Base-by-base conservation (phyloP, 2,329 filamentous ascomycete species). In the Lecanoromycetidae sp. region DNA sequence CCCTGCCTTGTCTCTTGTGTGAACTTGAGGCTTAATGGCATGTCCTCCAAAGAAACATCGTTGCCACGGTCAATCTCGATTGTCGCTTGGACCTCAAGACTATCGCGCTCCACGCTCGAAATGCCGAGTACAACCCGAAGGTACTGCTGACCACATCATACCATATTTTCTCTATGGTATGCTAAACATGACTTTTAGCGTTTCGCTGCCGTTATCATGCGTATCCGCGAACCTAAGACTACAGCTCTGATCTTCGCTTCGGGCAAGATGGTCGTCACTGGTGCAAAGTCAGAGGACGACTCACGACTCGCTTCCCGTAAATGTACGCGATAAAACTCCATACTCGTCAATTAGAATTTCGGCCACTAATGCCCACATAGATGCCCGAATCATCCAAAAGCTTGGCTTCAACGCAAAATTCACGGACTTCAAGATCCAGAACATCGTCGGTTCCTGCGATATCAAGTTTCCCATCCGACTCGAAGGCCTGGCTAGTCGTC, bases 341-440 rank as follows among this genome's bases (percentile, higher is more conserved):
- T n/a, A n/a, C n/a, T n/a, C n/a, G n/a, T n/a, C n/a, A n/a, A n/a
- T n/a, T n/a, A n/a, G n/a, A n/a, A n/a, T n/a, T n/a, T n/a, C n/a
- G n/a, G n/a, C n/a, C n/a, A 17, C 36, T 39, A 13, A 27, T 15
- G 36, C 20, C 20, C 82, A 90, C 70, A 98, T 98, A 70, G 96
- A 96, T 63, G 91, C 91, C 44, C 88, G 91, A 61, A 96, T 98
- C 67, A 96, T 98, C 60, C 91, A 98, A 76, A 98, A 98, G 74
- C 85, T 98, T 52, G 91, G 91, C 54, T 98, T 98, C 76, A 94
- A 95, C 58, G 90, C 91, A 60, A 95, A 95, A 78, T 96, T 98
- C 69, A 95, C 88, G 9, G 25, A 6, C 25, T 12, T 40, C 25
- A 20, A n/a, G n/a, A n/a, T n/a, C n/a, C n/a, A n/a, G n/a, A n/a